phyloP scores from a whole-genome alignment of 2,329 filamentous ascomycete genomes.

The Colletotrichum caudatum region DNA sequence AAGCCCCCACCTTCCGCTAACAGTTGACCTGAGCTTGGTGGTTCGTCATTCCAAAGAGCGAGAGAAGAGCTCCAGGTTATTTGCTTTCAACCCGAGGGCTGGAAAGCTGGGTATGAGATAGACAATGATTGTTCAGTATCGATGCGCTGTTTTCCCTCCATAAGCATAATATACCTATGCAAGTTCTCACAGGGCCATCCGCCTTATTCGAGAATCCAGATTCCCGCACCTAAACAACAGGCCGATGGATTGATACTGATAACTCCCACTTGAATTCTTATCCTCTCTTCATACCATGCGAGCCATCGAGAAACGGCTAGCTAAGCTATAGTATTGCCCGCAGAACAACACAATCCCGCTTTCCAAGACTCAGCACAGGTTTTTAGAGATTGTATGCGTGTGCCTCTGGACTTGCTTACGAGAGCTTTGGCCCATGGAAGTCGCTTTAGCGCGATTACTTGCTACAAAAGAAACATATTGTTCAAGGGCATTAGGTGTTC shows the following conservation, averaged over 20 bases:
- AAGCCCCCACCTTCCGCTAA: background rate
- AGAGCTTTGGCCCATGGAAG: too few species aligned
- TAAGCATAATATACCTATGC: background rate
- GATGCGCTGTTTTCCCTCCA: background rate
- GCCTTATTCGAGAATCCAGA: background rate
- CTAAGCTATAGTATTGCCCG: too few species aligned
- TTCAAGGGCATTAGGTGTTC: too few species aligned
- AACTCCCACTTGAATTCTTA: background rate
- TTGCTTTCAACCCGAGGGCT: background rate
- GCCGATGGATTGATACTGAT: background rate
- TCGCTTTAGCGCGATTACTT: too few species aligned
- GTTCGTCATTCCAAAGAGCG: background rate
- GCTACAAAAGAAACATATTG: too few species aligned
- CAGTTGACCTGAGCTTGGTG: background rate
- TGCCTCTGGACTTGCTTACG: too few species aligned
- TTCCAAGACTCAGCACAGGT: too few species aligned
- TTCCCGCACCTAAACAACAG: background rate
- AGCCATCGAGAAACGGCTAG: too few species aligned
- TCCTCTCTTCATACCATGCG: background rate
- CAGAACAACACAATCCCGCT: too few species aligned
- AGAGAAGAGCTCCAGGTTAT: background rate
- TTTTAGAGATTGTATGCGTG: too few species aligned
- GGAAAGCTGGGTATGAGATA: background rate
- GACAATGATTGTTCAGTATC: background rate
- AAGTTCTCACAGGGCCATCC: background rate